Base-by-base conservation (phyloP, 768 basidiomycete species). In the Amylocystis lapponica region DNA sequence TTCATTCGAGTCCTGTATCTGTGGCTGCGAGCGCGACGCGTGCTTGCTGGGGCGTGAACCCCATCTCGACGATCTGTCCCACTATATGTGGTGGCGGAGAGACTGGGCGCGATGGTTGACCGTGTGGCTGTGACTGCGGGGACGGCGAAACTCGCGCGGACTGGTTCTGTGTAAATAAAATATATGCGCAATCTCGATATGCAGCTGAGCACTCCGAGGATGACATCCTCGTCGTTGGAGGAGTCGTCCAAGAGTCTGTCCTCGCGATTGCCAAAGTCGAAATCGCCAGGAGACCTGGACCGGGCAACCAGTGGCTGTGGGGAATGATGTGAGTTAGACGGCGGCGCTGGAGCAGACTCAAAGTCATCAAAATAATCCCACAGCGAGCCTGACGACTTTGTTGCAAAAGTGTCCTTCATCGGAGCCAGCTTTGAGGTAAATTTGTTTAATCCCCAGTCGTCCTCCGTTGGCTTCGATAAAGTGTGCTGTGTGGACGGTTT, bases 31-130 rank as follows among this genome's bases (percentile, higher is more conserved):
- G 76, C 0, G 94, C 93, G 17, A 71, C 60, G 6, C 79, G 78
- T 2, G 94, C 86, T 55, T 89, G 81, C 14, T 75, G 62, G 19
- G 85, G 71, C 0, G 88, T 78, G 66, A 96, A 97, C 4, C 94
- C 95, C 92, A 97, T 96, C 64, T 94, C 91, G 23, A 96, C 86
- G 23, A 97, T 76, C 59, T 91, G 86, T 0, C 95, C 93, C 1
- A 92, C 65, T 41, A 97, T 71, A 56, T 97, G 95, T 0, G 94
- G 95, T 1, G 94, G 95, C 2, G 84, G 84, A 1, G 83, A 83
- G 0, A 59, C 44, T 1, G 65, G 46, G 17, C 63, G 61, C 2
- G 52, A 47, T 4, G 44, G 54, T 17, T 45, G 47, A 0, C 39
- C 46, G 8, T 44, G 41, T 4, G 35, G 37, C 5, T 43, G 39